Evolutionary conservation across 176 grass and related monocot species (phyloP).

Genomic region (Oryza brachyantha): DNA sequence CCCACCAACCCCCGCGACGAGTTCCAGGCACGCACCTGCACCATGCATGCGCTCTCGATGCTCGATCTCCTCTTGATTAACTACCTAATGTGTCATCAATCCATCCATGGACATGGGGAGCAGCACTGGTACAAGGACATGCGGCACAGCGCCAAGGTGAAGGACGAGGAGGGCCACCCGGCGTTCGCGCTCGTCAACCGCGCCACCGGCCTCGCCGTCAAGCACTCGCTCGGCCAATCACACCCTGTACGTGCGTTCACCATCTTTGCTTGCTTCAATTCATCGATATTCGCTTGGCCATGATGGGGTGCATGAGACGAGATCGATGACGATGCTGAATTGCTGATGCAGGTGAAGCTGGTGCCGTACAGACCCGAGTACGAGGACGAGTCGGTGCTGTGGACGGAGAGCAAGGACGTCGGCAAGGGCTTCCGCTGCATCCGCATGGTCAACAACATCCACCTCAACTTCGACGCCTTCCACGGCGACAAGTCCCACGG

Average conservation of each 20-base stretch:
- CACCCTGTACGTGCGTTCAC: conserved; percentile 47
- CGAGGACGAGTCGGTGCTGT: conserved; percentile 52
- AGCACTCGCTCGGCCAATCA: conserved; percentile 62
- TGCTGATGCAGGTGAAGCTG: conserved; percentile 37
- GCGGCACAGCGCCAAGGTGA: conserved; percentile 56
- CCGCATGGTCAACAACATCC: conserved; percentile 78
- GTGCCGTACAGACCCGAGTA: conserved; percentile 38
- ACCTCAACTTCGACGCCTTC: conserved; percentile 71
- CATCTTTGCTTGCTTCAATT: no score
- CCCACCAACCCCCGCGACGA: conserved; percentile 43
- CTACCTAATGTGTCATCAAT: neutral
- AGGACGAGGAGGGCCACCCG: conserved; percentile 63
- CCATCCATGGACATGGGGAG: no score
- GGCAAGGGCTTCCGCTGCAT: conserved; percentile 80
- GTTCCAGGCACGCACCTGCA: conserved; percentile 13
- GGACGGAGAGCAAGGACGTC: conserved; percentile 66
- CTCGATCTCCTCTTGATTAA: conserved; percentile 53
- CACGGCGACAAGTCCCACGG: conserved; percentile 73
- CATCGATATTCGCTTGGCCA: neutral
- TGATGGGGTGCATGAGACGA: no score
- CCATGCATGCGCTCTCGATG: neutral
- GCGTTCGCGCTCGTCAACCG: conserved; percentile 72
- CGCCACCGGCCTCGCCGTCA: conserved; percentile 62
- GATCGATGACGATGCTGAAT: no score
- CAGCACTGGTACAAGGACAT: conserved; percentile 82